Conservation (phyloP, 768 basidiomycete genomes). For the Coprinellus aureogranulatus region DNA sequence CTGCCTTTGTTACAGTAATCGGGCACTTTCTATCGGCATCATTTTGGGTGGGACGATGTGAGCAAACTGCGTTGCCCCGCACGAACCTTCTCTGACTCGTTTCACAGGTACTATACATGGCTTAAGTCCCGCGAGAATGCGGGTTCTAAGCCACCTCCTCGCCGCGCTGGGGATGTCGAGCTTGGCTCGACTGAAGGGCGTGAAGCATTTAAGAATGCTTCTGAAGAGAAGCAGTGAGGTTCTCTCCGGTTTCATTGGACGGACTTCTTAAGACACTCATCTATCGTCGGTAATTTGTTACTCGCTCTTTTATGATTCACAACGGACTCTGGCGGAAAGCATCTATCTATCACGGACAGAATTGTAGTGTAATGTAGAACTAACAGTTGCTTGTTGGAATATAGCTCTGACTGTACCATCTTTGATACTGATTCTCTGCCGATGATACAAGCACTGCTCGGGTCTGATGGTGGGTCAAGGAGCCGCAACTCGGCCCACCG, state of each 20-base stretch:
- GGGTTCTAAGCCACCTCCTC: too few relatives aligned
- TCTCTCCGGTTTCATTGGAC: neutral
- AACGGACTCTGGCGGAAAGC: neutral
- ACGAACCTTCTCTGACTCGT: neutral
- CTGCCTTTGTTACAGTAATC: constrained; percentile 43
- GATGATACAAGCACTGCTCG: too few relatives aligned
- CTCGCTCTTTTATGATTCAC: too few relatives aligned
- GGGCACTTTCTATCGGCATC: constrained; percentile 60
- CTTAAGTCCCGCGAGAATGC: constrained; percentile 21
- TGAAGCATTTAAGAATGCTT: neutral
- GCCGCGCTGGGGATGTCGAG: constrained; percentile 2
- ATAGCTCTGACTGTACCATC: too few relatives aligned
- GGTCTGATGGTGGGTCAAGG: too few relatives aligned
- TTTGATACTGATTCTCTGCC: too few relatives aligned
- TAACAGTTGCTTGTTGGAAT: too few relatives aligned
- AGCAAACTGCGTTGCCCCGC: constrained; percentile 17
- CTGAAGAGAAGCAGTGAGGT: neutral
- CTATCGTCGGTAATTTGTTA: too few relatives aligned
- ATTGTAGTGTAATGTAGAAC: neutral
- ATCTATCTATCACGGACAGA: neutral
- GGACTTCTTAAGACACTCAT: neutral
- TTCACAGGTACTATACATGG: constrained; percentile 58
- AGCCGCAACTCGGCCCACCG: too few relatives aligned
- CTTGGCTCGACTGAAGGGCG: neutral
- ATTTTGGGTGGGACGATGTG: constrained; percentile 71